Conservation (phyloP, 2,329 filamentous ascomycete species). For the Dactylella cylindrospora region DNA sequence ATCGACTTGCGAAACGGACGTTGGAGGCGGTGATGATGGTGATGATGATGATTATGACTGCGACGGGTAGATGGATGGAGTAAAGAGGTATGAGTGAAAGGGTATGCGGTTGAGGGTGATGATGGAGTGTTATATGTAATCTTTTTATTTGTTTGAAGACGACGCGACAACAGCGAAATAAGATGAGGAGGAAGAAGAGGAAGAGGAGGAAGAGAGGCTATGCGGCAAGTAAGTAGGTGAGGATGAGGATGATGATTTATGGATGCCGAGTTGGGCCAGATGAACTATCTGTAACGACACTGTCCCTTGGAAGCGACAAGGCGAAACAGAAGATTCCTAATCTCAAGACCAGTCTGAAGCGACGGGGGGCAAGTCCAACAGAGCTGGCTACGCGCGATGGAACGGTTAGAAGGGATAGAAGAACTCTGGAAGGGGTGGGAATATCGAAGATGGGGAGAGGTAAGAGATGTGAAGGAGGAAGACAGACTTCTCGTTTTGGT, state of each 20-base stretch:
- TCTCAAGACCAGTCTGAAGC: too few species aligned
- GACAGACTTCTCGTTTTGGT: neutral
- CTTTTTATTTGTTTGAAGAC: slow-evolving; percentile 14
- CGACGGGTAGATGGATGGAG: neutral
- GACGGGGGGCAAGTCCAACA: slow-evolving; percentile 20
- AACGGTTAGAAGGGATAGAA: too few species aligned
- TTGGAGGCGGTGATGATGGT: slow-evolving; percentile 3
- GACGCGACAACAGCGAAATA: slow-evolving; percentile 21
- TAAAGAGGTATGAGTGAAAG: slow-evolving; percentile 4
- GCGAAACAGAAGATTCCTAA: too few species aligned
- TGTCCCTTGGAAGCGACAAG: slow-evolving; percentile 32
- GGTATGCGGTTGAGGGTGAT: neutral
- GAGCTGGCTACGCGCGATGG: slow-evolving; percentile 24
- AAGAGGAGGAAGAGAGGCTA: neutral
- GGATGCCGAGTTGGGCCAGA: too few species aligned
- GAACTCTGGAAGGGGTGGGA: too few species aligned
- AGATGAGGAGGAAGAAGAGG: too few species aligned
- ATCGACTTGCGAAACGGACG: slow-evolving; percentile 20
- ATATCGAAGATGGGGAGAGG: slow-evolving; percentile 10
- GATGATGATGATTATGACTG: slow-evolving; percentile 5
- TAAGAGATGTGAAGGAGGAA: neutral
- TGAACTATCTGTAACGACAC: neutral
- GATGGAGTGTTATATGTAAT: slow-evolving; percentile 10
- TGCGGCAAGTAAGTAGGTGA: neutral
- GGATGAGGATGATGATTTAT: too few species aligned